Conservation (phyloP, 495 filamentous ascomycete species). For the Penicillium maclennaniae region DNA sequence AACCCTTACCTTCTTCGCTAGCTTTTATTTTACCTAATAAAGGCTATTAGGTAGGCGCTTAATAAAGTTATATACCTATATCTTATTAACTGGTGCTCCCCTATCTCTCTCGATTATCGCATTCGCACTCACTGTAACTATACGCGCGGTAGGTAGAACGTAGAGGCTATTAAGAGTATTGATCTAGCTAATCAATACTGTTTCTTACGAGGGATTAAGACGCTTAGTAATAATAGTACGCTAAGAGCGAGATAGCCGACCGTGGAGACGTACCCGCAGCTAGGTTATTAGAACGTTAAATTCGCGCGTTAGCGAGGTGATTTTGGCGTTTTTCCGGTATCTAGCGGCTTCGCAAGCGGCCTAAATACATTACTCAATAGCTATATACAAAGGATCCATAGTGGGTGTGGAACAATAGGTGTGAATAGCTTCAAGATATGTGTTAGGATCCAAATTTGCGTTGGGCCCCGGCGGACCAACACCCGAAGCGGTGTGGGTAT, state of each 20-base stretch:
- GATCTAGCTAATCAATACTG: background rate
- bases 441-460: too few relatives aligned
- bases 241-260: background rate
- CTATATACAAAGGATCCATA: background rate
- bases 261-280: background rate
- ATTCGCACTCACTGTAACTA: too few relatives aligned
- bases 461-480: too few relatives aligned
- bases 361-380: background rate
- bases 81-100: background rate
- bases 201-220: background rate
- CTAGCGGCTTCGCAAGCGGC: background rate
- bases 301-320: background rate
- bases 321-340: background rate
- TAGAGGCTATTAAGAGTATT: background rate
- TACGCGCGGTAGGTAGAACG: too few relatives aligned
- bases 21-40: background rate
- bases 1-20: background rate
- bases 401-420: too few relatives aligned
- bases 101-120: background rate
- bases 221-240: background rate
- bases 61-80: background rate
- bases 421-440: too few relatives aligned
- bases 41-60: background rate
- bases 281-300: background rate
- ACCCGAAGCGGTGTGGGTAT: too few relatives aligned